A percentile compares a stretch with the other conserved stretches of the same genome.
These are phyloP conservation scores for Ilex aquifolium DNA, from an alignment of 257 asterid species.

Conservation along the genomic window DNA sequence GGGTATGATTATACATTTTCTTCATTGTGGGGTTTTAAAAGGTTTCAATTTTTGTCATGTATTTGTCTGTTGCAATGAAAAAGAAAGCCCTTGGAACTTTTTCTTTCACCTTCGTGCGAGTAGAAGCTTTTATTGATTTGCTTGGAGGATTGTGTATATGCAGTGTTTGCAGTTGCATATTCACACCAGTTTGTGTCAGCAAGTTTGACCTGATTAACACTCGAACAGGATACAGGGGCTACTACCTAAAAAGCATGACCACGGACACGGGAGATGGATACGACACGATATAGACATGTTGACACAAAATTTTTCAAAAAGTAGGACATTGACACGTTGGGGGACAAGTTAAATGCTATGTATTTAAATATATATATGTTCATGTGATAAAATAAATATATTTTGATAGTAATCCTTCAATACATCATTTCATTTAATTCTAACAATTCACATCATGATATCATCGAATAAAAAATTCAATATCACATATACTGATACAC, in stretches of 20 bases:
- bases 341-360: too few relatives aligned
- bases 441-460: too few relatives aligned
- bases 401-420: too few relatives aligned
- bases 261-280: too few relatives aligned
- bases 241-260: background rate
- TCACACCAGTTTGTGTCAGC: background rate
- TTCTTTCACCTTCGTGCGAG: background rate
- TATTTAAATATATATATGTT: too few relatives aligned
- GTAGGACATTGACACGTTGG: too few relatives aligned
- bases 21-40: background rate
- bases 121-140: background rate
- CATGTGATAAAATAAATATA: too few relatives aligned
- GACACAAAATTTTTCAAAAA: too few relatives aligned
- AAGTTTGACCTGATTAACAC: background rate
- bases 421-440: too few relatives aligned
- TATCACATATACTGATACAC: too few relatives aligned
- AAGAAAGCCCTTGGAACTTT: background rate
- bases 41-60: background rate
- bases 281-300: too few relatives aligned
- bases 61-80: background rate
- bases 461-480: too few relatives aligned
- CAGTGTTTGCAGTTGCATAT: background rate
- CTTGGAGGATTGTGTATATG: background rate
- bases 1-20: background rate
- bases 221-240: background rate